Evolutionary conservation across 192 early-diverging fungal species (phyloP).

Genomic region (Coemansia sp.): DNA sequence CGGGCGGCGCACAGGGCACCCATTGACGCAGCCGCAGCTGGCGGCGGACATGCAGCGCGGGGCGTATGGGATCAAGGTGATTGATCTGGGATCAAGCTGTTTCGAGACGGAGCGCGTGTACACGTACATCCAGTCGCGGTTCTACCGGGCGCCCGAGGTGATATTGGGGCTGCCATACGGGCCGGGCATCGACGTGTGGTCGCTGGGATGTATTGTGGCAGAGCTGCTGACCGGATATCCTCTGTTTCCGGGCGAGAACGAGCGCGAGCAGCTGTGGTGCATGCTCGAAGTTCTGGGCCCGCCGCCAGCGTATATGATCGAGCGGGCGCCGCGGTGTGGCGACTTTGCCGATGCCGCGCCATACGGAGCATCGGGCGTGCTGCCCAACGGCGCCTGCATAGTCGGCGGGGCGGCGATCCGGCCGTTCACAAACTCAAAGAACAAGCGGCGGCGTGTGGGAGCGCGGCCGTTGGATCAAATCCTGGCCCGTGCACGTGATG

Average conservation of each 20-base stretch:
- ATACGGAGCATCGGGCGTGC: constrained; percentile 30
- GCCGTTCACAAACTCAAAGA: constrained; percentile 77
- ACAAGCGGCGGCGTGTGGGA: constrained; percentile 78
- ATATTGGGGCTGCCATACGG: constrained; percentile 88
- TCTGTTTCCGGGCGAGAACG: constrained; percentile 96
- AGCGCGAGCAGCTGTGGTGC: constrained; percentile 91
- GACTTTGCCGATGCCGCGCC: constrained; percentile 74
- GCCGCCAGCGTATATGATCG: constrained; percentile 72
- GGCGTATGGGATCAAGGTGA: constrained; percentile 85
- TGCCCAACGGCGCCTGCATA: constrained; percentile 32
- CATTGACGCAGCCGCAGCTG: constrained; percentile 45
- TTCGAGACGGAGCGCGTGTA: constrained; percentile 91
- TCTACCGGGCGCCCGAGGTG: constrained; percentile 97
- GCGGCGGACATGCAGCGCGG: constrained; percentile 38
- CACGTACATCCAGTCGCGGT: constrained; percentile 96
- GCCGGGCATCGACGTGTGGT: constrained; percentile 97
- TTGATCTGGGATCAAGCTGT: constrained; percentile 97
- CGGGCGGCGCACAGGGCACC: constrained; percentile 42
- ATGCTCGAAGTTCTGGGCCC: constrained; percentile 92
- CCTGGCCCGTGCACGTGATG: constrained; percentile 72
- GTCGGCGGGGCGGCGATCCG: constrained; percentile 39
- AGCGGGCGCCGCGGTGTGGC: constrained; percentile 74
- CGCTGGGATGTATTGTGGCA: constrained; percentile 90
- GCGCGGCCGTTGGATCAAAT: constrained; percentile 72
- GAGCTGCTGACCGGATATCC: constrained; percentile 90